These are phyloP conservation scores for Microascus cirrosus DNA, from an alignment of 2,329 filamentous ascomycete genomes.

Conservation along the genomic window DNA sequence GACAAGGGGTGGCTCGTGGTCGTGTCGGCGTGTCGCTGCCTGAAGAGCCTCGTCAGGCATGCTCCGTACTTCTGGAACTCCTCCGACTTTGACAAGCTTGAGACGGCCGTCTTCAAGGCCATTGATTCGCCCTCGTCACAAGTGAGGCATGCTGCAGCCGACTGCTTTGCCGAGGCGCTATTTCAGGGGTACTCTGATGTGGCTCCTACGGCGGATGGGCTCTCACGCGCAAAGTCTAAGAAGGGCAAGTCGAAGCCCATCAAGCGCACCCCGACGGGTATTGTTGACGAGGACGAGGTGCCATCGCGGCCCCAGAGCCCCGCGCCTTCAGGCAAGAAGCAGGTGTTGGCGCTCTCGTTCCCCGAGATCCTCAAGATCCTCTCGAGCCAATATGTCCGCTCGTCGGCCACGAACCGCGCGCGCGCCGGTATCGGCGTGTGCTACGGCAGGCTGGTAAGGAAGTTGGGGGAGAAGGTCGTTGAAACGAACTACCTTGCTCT, in stretches of 20 bases:
- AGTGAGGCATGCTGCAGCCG: constrained; percentile 77
- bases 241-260: constrained; percentile 51
- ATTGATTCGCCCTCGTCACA: constrained; percentile 67
- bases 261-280: constrained; percentile 48
- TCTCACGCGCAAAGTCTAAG: constrained; percentile 44
- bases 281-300: constrained; percentile 63
- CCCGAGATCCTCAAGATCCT: constrained; percentile 69
- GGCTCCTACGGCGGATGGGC: constrained; percentile 22
- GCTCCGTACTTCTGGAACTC: constrained; percentile 81
- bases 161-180: constrained; percentile 72
- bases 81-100: constrained; percentile 82
- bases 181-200: constrained; percentile 52
- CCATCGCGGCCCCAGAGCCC: constrained; percentile 61
- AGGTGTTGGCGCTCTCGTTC: constrained; percentile 64
- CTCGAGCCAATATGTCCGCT: constrained; percentile 68
- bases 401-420: constrained; percentile 67
- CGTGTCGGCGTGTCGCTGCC: constrained; percentile 64
- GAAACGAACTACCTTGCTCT: constrained; percentile 76
- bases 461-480: constrained; percentile 70
- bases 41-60: constrained; percentile 59
- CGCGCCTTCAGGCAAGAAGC: constrained; percentile 54
- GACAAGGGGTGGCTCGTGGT: constrained; percentile 82
- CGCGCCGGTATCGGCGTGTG: constrained; percentile 78
- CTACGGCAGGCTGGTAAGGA: constrained; percentile 70
- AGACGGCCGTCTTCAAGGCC: constrained; percentile 71